Conservation (phyloP, 2,329 filamentous ascomycete genomes). For the Neonectria punicea region DNA sequence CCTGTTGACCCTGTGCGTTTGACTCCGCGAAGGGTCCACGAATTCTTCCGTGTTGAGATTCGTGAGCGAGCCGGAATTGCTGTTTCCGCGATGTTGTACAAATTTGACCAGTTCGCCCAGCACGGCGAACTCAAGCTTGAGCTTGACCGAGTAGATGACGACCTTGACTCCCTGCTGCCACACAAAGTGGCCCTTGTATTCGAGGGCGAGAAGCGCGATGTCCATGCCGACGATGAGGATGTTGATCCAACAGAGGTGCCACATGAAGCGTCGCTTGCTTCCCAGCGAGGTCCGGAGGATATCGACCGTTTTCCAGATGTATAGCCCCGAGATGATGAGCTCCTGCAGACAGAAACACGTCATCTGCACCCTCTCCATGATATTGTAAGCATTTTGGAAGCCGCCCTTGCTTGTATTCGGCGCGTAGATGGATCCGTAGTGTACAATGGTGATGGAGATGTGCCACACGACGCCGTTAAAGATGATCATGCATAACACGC, state of each 20-base stretch:
- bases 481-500: constrained; percentile 67
- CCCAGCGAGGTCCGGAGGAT: constrained; percentile 27
- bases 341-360: constrained; percentile 17
- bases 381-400: constrained; percentile 42
- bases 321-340: constrained; percentile 14
- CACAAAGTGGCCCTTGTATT: constrained; percentile 45
- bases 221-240: constrained; percentile 57
- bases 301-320: constrained; percentile 20
- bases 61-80: not conserved
- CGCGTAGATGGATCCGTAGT: constrained; percentile 58
- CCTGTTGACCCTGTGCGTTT: not conserved
- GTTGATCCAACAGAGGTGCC: constrained; percentile 49
- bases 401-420: not conserved
- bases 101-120: constrained; percentile 50
- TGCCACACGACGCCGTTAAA: constrained; percentile 63
- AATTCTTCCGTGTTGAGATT: constrained; percentile 1
- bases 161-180: constrained; percentile 50
- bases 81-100: constrained; percentile 39
- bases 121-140: constrained; percentile 51
- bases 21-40: constrained; percentile 20
- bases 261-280: constrained; percentile 20
- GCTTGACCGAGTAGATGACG: constrained; percentile 49
- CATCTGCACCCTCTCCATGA: constrained; percentile 35
- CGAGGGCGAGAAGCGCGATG: constrained; percentile 47
- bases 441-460: constrained; percentile 64